phyloP scores from a whole-genome alignment of 2,329 filamentous ascomycete genomes.

The Fragosphaeria purpurea region DNA sequence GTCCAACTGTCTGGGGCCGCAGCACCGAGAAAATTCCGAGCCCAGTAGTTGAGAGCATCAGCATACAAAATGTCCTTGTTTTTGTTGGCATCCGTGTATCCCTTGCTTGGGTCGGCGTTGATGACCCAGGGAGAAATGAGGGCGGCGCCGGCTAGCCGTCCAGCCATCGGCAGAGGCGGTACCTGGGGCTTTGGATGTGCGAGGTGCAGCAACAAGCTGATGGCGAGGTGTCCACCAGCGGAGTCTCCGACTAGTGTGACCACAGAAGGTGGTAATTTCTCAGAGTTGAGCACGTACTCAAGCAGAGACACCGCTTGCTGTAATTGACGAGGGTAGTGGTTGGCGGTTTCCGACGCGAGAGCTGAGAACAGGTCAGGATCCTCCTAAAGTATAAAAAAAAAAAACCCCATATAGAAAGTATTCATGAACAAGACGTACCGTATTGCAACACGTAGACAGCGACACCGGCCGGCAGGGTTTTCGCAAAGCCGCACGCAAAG shows the following conservation, averaged over 20 bases:
- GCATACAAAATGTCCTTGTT: neutral
- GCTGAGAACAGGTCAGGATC: neutral
- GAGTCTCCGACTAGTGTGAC: constrained; percentile 4
- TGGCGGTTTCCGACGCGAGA: constrained; percentile 2
- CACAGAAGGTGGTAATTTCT: neutral
- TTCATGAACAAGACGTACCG: neutral
- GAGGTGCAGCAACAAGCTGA: constrained; percentile 4
- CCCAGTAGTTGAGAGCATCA: constrained; percentile 1
- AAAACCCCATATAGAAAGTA: neutral
- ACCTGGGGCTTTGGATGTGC: constrained; percentile 4
- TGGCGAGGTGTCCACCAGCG: constrained; percentile 3
- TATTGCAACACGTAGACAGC: constrained; percentile 5
- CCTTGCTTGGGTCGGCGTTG: neutral
- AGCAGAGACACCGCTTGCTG: constrained; percentile 2
- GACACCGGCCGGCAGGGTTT: neutral
- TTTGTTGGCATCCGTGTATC: neutral
- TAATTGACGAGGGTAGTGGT: constrained; percentile 5
- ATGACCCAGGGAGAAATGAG: constrained; percentile 4
- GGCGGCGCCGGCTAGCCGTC: constrained; percentile 1
- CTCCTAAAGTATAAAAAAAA: neutral
- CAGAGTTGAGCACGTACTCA: neutral
- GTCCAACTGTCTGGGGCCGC: neutral
- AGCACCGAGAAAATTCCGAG: constrained; percentile 1
- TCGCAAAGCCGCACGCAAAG: neutral
- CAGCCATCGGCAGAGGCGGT: neutral